Evolutionary conservation across 257 asterid species (phyloP).

Genomic region (Lycium ferocissimum): DNA sequence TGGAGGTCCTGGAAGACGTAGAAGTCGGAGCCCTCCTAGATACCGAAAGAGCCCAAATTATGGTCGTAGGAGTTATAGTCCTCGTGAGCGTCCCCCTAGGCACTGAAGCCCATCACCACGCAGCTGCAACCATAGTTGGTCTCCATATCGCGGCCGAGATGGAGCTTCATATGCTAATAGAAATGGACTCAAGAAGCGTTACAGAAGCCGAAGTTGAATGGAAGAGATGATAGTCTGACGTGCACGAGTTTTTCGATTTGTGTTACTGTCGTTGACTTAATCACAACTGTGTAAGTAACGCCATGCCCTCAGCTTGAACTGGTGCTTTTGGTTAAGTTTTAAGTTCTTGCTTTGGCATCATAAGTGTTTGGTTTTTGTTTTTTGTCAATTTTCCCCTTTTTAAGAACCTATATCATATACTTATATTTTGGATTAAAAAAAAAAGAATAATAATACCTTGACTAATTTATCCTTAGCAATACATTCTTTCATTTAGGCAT

Average conservation of each 20-base stretch:
- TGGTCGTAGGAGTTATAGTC: slow-evolving; percentile 90
- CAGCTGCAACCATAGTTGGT: slow-evolving; percentile 75
- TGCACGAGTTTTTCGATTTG: slow-evolving; percentile 51
- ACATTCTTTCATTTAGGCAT: too few relatives aligned
- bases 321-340: slow-evolving; percentile 81
- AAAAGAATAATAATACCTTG: too few relatives aligned
- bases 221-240: slow-evolving; percentile 31
- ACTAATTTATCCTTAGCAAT: too few relatives aligned
- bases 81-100: slow-evolving; percentile 76
- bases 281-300: slow-evolving; percentile 72
- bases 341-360: slow-evolving; percentile 51
- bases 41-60: slow-evolving; percentile 91
- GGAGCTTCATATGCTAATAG: slow-evolving; percentile 77
- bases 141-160: slow-evolving; percentile 81
- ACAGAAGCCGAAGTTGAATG: slow-evolving; percentile 93
- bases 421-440: slow-evolving; percentile 39
- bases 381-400: slow-evolving; percentile 35
- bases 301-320: slow-evolving; percentile 70
- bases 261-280: slow-evolving; percentile 66
- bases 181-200: slow-evolving; percentile 77
- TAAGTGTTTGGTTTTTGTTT: slow-evolving; percentile 54
- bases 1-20: slow-evolving; percentile 82
- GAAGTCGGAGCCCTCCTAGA: slow-evolving; percentile 92
- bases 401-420: slow-evolving; percentile 33
- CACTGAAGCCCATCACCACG: slow-evolving; percentile 86